Evolutionary conservation across 345 rosid species (phyloP).

Genomic region (Euphorbia peplus): DNA sequence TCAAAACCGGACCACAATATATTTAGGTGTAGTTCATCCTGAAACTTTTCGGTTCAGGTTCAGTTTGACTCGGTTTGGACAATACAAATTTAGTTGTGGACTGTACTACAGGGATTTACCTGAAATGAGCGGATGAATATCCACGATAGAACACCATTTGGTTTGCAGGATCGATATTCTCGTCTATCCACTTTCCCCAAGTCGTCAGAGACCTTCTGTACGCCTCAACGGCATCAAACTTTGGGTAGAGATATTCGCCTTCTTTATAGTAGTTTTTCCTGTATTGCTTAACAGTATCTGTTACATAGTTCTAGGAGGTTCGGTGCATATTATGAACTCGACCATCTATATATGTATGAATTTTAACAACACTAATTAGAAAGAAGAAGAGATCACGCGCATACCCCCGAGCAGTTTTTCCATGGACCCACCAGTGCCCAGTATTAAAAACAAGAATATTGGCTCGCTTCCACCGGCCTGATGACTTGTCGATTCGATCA

Average conservation of each 20-base stretch:
- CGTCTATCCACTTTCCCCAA: slow-evolving; percentile 83
- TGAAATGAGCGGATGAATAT: slow-evolving; percentile 93
- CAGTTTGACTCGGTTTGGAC: no score
- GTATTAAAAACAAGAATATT: slow-evolving; percentile 90
- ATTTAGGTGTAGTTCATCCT: neutral
- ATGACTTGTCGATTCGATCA: slow-evolving; percentile 74
- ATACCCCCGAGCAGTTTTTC: slow-evolving; percentile 93
- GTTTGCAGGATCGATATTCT: slow-evolving; percentile 47
- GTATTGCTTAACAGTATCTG: slow-evolving; percentile 27
- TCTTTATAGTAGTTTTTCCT: slow-evolving; percentile 93
- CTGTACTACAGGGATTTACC: slow-evolving; percentile 39
- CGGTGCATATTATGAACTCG: neutral
- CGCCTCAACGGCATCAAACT: slow-evolving; percentile 81
- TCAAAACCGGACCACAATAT: neutral
- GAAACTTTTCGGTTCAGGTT: neutral
- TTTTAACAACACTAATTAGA: neutral
- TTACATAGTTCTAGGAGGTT: slow-evolving; percentile 9
- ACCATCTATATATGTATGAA: neutral
- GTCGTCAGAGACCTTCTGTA: slow-evolving; percentile 77
- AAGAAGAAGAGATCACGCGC: slow-evolving; percentile 5
- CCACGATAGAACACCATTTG: slow-evolving; percentile 88
- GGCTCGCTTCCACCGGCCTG: slow-evolving; percentile 68
- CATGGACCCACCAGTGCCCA: slow-evolving; percentile 99
- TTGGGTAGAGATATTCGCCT: slow-evolving; percentile 75
- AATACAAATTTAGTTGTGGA: no score